Base-by-base conservation (phyloP, 208 protist species). In the Endotrypanum monterogeii region DNA sequence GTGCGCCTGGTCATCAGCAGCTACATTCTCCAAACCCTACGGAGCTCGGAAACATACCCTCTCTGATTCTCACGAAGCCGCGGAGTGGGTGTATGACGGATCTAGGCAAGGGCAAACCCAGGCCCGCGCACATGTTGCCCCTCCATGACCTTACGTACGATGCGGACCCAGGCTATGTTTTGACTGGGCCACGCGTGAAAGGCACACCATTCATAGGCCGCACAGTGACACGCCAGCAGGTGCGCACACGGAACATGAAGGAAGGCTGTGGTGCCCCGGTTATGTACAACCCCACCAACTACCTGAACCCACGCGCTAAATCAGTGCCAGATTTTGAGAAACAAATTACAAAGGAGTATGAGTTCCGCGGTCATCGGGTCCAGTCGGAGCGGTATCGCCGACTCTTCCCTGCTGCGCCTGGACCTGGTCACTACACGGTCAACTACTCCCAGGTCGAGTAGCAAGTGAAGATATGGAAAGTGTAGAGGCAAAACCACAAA, bases 301-400 rank as follows among this genome's bases (percentile, higher is more conserved):
- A 93, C 79, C 80, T 83, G 14, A 52, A 61, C n/a, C 65, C 68
- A 1, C 67, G 61, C n/a, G 74, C 72, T 39, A 94, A 92, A 73
- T 88, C 67, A 46, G 86, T 94, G 71, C 87, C 90, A 8, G 52
- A 90, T 56, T 94, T 94, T 71, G 90, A 92, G 57, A 90, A 90
- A 75, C 90, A 94, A 58, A 94, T 92, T 35, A 94, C 90, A 39
- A 94, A 94, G 72, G 90, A 92, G 73, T 85, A 85, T 58, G 87
- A 94, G 82, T 94, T 94, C 70, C 87, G 85, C 66, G 90, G 90
- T 5, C 90, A 92, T 70, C 82, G 83, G 32, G 76, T 92, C 37
- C 86, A 84, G 76, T 94, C 90, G 23, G 90, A 95, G 80, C 73
- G 90, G 52, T 92, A 88, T 83, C 71, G 67, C 46, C 83, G 79